Base-by-base conservation (phyloP, 768 basidiomycete species). In the Lactifluus hygrophoroides region DNA sequence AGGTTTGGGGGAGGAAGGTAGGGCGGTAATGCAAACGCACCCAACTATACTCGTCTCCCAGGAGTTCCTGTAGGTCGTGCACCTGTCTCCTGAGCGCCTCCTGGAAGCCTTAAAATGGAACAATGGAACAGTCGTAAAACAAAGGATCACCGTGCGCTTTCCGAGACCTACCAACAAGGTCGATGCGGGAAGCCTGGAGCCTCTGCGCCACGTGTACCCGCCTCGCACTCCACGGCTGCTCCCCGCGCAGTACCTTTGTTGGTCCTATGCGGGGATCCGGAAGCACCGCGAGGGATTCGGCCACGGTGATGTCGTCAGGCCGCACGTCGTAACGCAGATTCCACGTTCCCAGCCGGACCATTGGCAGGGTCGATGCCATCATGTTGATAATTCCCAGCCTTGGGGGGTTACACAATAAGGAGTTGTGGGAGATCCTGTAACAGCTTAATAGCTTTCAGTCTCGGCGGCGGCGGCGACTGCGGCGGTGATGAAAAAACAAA, bases 31-130 rank as follows among this genome's bases (percentile, higher is more conserved):
- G 1, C n/a, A 16, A n/a, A 64, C 76, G 51, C 54, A 80, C 80
- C 77, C 79, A 80, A 16, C 69, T 74, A 78, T 80, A 86, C 4
- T 74, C 73, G 4, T 69, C 57, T 0, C 84, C 84, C 14, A 86
- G 73, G 4, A 86, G 72, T 45, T 75, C 72, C 7, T 73, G 71
- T 5, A 86, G 66, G 62, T 86, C 85, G 25, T 69, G 67, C 5
- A 86, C 78, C 65, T 86, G 85, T 52, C 78, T 69, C 25, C 79
- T 68, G 8, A 84, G 71, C 2, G 77, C 82, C 61, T 82, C 80
- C 57, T 80, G 80, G 62, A 80, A 77, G 19, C 75, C 79, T 79
- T 54, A n/a, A 4, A 19, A 11, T 17, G 10, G 7, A 7, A 23
- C 10, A 40, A 11, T 19, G 10, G 21, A 5, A 34, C 16, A 16